Base-by-base conservation (phyloP, 1,284 basidiomycete species). In the Xerocomus minutiporus region DNA sequence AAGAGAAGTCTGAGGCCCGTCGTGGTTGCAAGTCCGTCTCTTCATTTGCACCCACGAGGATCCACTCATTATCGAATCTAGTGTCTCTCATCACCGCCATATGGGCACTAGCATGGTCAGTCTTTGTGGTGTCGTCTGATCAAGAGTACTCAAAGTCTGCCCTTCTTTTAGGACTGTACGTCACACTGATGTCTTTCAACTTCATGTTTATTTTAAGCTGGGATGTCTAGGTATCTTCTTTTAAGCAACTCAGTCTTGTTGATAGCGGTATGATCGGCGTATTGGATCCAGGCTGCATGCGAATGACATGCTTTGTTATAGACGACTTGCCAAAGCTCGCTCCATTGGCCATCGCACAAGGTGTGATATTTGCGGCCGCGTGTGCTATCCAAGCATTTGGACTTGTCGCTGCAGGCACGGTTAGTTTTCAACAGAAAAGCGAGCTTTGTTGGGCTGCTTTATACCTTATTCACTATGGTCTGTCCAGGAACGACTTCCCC, bases 51-150 rank as follows among this genome's bases (percentile, higher is more conserved):
- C 38, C 13, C 34, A 25, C 26, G 44, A 32, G 15, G 8, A 35
- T 17, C 17, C 46, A 23, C 50, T 54, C 36, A 60, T 23, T 12
- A 17, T 35, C 8, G 5, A 39, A 4, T 23, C 5, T 12, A 83
- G 83, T 75, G 50, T 71, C 74, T 11, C 61, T 78, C 46, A 42
- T 84, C 17, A 73, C 71, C 31, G 79, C 75, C 15, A 57, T 86
- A 28, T 88, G 84, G 81, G 64, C 78, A 39, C 68, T 88, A 15
- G 72, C 82, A 58, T 78, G 79, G 86, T 88, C 60, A 62, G 83
- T 73, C 23, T 38, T 9, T 40, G 6, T 35, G 9, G 20, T 20
- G 2, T 29, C 5, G 11, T 23, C 25, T 36, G 20, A 7, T 17
- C 15, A 12, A 46, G 29, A 20, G 23, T 31, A 45, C 46, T 52